Evolutionary conservation across 257 asterid genomes (phyloP).

Genomic region (Nicotiana paniculata): DNA sequence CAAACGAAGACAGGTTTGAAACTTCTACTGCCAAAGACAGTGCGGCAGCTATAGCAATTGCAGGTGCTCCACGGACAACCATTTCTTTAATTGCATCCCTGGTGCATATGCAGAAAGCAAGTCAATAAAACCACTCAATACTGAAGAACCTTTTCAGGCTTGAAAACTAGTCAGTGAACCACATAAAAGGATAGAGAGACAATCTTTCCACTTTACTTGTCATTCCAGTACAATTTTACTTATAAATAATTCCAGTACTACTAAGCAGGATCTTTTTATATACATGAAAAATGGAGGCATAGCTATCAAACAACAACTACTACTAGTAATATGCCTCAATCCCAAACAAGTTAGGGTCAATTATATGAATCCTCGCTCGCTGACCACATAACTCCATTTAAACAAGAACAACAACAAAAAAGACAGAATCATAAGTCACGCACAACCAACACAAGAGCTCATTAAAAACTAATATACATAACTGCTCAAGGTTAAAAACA

Average conservation of each 20-base stretch:
- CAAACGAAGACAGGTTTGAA: slow-evolving; percentile 41
- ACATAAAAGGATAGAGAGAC: background rate
- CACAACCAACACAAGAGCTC: background rate
- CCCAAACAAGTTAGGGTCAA: too few relatives aligned
- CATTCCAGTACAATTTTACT: background rate
- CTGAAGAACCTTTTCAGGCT: background rate
- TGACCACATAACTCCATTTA: too few relatives aligned
- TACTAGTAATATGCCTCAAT: too few relatives aligned
- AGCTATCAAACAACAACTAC: background rate
- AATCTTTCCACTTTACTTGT: background rate
- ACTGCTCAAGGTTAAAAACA: background rate
- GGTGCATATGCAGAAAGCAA: slow-evolving; percentile 4
- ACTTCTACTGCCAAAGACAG: slow-evolving; percentile 90
- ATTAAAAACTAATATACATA: background rate
- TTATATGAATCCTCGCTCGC: too few relatives aligned
- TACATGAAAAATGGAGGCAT: background rate
- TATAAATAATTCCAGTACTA: background rate
- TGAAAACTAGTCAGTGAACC: background rate
- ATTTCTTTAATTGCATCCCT: slow-evolving; percentile 88
- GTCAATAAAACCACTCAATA: background rate
- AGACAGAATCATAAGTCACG: too few relatives aligned
- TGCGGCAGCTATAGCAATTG: slow-evolving; percentile 94
- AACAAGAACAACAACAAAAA: too few relatives aligned
- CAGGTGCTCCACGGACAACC: slow-evolving; percentile 99
- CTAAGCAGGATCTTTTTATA: background rate